Percentiles rank a stretch among this genome's conserved stretches.
phyloP scores from a whole-genome alignment of 164 flowering plant genomes.

The Chimonanthus praecox region DNA sequence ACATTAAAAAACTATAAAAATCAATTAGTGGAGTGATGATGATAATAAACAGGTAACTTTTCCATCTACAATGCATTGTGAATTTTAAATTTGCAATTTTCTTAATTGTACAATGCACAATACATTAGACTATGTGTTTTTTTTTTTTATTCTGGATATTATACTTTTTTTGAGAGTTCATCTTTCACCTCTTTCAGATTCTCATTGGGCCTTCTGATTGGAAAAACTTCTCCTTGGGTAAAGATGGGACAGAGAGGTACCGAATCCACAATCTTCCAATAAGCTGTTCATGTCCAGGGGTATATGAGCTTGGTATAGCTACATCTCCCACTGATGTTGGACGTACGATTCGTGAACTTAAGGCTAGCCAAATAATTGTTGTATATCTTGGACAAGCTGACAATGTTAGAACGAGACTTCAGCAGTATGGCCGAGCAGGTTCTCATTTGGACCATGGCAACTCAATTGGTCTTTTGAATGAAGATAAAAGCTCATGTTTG shows the following conservation, averaged over 20 bases:
- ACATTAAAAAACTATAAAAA: no score
- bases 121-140: no score
- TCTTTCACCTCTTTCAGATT: constrained; percentile 28
- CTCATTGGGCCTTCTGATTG: constrained; percentile 84
- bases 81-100: no score
- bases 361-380: constrained; percentile 31
- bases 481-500: no score
- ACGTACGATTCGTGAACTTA: constrained; percentile 36
- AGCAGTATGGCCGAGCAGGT: constrained; percentile 26
- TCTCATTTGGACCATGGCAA: constrained; percentile 42
- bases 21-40: no score
- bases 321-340: constrained; percentile 20
- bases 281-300: constrained; percentile 46
- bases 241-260: constrained; percentile 70
- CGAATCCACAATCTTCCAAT: constrained; percentile 63
- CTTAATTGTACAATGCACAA: no score
- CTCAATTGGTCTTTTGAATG: no score
- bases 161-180: no score
- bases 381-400: constrained; percentile 21
- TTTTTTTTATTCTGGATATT: no score
- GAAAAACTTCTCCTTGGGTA: constrained; percentile 56
- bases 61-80: no score
- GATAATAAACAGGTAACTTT: no score
- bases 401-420: constrained; percentile 18
- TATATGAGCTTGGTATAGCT: constrained; percentile 74